Percentiles rank a stretch among this genome's conserved stretches.
Evolutionary conservation across 768 basidiomycete genomes (phyloP).

Genomic region (Russula foetens): DNA sequence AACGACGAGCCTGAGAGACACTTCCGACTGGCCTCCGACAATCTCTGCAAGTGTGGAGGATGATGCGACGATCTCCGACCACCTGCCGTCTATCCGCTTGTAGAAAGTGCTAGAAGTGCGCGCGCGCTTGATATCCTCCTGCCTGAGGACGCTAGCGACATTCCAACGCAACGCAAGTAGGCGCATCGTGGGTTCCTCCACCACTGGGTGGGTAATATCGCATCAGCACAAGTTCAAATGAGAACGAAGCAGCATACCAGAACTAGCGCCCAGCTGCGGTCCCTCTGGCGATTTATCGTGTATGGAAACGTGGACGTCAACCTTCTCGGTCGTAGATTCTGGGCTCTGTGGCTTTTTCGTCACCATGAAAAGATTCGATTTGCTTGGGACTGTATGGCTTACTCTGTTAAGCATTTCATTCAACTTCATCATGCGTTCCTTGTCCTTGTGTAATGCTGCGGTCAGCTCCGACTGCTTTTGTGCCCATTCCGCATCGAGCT

Average conservation of each 20-base stretch:
- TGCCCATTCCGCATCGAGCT: background rate
- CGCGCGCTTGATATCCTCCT: background rate
- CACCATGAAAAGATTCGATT: background rate
- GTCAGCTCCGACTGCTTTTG: background rate
- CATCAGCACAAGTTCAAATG: background rate
- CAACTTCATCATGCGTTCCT: background rate
- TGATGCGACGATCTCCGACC: background rate
- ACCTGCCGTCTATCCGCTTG: background rate
- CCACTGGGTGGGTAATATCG: background rate
- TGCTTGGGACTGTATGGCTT: background rate
- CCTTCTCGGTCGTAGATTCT: background rate
- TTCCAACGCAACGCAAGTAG: conserved; percentile 8
- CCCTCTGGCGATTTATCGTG: background rate
- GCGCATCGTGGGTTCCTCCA: background rate
- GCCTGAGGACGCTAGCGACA: background rate
- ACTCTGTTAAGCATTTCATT: background rate
- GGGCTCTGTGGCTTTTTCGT: background rate
- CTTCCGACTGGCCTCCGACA: background rate
- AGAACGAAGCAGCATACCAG: background rate
- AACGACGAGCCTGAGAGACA: background rate
- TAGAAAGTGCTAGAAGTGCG: conserved; percentile 5
- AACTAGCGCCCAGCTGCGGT: background rate
- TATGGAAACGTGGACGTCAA: background rate
- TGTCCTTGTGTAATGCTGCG: conserved; percentile 1
- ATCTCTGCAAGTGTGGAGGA: background rate